Evolutionary conservation across 768 basidiomycete genomes (phyloP), one percentile per base, ranked within the genome.

Genomic region (Tylopilus cervinicoccineus): DNA sequence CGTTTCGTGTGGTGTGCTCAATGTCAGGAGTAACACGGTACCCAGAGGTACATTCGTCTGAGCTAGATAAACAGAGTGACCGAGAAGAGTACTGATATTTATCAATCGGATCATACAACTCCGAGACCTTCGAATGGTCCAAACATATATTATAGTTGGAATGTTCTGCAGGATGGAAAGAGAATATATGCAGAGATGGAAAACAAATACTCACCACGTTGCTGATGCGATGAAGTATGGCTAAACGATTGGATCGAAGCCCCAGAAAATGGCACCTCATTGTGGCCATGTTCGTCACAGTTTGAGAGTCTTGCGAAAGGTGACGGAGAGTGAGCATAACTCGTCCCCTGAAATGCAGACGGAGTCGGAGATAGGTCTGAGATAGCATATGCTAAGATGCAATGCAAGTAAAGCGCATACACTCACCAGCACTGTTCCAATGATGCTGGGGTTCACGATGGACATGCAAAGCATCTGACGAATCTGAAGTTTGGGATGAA

Each of bases 321-420:
- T 16, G 29, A 43, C 43, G 45, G 44, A 41, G 47, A 31, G 39
- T 40, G 38, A 1, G 40, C 10, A 43, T 51, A 49, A 41, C 34
- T 38, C 28, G 33, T 38, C 22, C 32, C 43, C 38, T 46, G 56
- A 40, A 56, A 67, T 38, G 63, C 66, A 27, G 65, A 61, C 5
- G 69, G 72, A 28, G 68, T 71, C 6, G 70, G 62, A 23, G 70
- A 70, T 10, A 67, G 62, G 10, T 63, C 67, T 56, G 64, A 66
- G n/a, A 55, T 54, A 39, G 65, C 61, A 38, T 63, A 65, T 31
- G 53, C 26, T 3, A 28, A 48, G 39, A 23, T 27, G 37, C 13
- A 26, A 23, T 4, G 24, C 4, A 40, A 9, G 11, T 12, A 17
- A 39, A 17, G 36, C 44, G 59, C 66, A 66, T 67, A 72, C 27